Evolutionary conservation across 106 monocot species (phyloP), one percentile per base, ranked within the genome.

Genomic region (Acorus calamus): DNA sequence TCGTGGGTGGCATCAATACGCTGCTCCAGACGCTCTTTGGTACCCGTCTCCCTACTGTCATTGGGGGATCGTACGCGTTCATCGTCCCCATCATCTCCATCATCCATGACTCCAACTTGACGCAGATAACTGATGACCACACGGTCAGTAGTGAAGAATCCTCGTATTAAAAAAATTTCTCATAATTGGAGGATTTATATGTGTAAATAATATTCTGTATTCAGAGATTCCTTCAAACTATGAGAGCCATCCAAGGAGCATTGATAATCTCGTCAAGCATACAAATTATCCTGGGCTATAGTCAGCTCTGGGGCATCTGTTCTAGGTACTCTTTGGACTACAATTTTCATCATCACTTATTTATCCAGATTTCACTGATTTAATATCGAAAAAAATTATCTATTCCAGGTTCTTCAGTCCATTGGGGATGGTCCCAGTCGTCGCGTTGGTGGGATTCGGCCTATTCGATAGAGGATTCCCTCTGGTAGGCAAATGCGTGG

Each of bases 261-360:
- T 50, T 91, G 11, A 96, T 96, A 43, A 84, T 96, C 44, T 78
- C 96, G 55, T 96, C 96, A 49, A 87, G 96, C 78, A 87, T 91
- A 73, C 90, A 96, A 68, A 91, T 96, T 8, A 91, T 96, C 61
- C 71, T 96, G 7, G 96, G 96, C 5, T 96, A 85, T 71, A 96
- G 96, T 80, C 96, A 96, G 72, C 59, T 91, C 69, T 96, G 96
- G 96, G 96, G 96, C 8, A 84, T 96, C 45, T 96, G 79, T 70
- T 85, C 90, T 12, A 87, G 94, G 90, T 89, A 70, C n/a, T 44
- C 13, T 9, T 45, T 46, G 13, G 53, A 10, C 12, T 52, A 8
- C 6, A 28, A 28, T 28, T 28, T 28, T 28, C 28, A 28, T 28
- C 28, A 28, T 28, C 28, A 28, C 28, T 28, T 28, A 28, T 28